Base-by-base conservation (phyloP, 192 early-diverging fungal species). In the Linnemannia exigua region DNA sequence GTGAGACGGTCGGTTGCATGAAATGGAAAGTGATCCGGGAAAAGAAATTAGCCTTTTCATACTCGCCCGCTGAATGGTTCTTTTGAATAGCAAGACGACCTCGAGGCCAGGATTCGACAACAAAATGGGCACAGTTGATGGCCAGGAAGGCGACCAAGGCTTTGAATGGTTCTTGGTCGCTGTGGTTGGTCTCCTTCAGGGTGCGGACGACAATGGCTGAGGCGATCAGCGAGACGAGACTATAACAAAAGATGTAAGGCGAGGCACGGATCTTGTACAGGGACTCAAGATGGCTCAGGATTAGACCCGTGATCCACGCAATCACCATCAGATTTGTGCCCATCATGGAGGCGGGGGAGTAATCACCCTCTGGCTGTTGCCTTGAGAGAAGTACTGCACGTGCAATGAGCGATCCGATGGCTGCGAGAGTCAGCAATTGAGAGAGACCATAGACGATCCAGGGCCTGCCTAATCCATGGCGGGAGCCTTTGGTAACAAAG, bases 41-140 rank as follows among this genome's bases (percentile, higher is more conserved):
- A 38, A 87, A 82, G 25, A 87, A 61, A 28, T 82, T 87, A 17
- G 87, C 87, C 47, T 78, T 82, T 15, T 82, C 74, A 48, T 76
- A 81, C n/a, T 63, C 63, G 12, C 80, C 71, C 3, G 70, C 72
- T 5, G 46, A 31, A 41, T 58, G 47, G n/a, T 69, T 72, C 38
- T 47, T 51, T n/a, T 75, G 77, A 14, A 51, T 51, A 2, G 38
- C 47, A 4, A 76, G 72, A 5, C 52, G 68, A 1, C 77, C 54
- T 8, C 87, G 47, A 6, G 87, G 87, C 77, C 80, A 79, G 25
- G 72, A 44, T 69, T 87, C 87, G 3, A 87, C 73, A 11, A 82
- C 28, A 16, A 82, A 63, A 37, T 63, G 28, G 1, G 38, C 44
- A 17, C 67, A 25, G 38, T 75, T 87, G 14, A 87, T 25, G 2